Evolutionary conservation across 2,329 filamentous ascomycete genomes (phyloP).

Genomic region (Malbranchea cinnamomea): DNA sequence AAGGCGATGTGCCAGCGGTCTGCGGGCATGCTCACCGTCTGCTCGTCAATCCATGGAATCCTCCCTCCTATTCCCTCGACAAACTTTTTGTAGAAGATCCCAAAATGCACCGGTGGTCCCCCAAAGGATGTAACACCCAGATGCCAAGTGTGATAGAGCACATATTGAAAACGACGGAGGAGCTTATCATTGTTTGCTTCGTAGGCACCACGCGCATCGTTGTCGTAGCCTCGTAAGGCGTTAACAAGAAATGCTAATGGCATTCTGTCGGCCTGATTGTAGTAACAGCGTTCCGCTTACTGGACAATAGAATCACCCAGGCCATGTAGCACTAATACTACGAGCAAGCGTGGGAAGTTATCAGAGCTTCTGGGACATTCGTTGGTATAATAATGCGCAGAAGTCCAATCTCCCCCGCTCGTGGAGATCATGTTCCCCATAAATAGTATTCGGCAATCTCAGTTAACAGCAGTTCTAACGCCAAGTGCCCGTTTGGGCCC

Average conservation of each 20-base stretch:
- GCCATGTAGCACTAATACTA: too few relatives aligned
- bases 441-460: too few relatives aligned
- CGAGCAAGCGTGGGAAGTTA: too few relatives aligned
- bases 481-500: too few relatives aligned
- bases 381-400: too few relatives aligned
- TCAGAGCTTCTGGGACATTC: too few relatives aligned
- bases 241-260: constrained; percentile 7
- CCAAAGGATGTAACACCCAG: constrained; percentile 52
- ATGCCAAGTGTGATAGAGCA: constrained; percentile 37
- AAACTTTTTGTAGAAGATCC: constrained; percentile 49
- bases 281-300: neutral
- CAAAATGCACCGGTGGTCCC: constrained; percentile 55
- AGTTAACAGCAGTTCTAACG: too few relatives aligned
- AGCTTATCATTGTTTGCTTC: constrained; percentile 16
- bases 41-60: constrained; percentile 52
- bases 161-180: constrained; percentile 17
- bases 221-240: constrained; percentile 3
- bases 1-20: neutral
- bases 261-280: constrained; percentile 4
- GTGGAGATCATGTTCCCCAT: too few relatives aligned
- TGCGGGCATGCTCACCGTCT: constrained; percentile 43
- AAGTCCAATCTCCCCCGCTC: too few relatives aligned
- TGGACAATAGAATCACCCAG: too few relatives aligned
- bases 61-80: constrained; percentile 34
- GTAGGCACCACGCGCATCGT: constrained; percentile 7